A percentile compares a stretch with the other conserved stretches of the same genome.
Evolutionary conservation across 306 rosid species (phyloP).

Genomic region (peach (Prunus persica)): DNA sequence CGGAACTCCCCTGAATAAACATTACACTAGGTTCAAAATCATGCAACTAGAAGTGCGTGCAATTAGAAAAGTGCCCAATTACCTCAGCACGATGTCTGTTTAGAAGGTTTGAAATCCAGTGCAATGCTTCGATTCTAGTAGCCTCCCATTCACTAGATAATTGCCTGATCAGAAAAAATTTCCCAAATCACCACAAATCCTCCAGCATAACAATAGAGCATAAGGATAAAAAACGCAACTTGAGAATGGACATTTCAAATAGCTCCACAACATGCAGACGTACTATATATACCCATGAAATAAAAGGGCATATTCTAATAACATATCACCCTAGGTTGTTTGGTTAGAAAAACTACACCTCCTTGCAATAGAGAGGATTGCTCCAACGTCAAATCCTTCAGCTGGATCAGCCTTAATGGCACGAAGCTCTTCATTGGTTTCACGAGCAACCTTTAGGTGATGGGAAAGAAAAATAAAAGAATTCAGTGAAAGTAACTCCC

Average conservation of each 20-base stretch:
- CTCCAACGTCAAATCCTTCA: slow-evolving; percentile 84
- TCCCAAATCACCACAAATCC: slow-evolving; percentile 28
- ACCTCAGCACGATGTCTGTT: slow-evolving; percentile 82
- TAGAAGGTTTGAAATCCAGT: slow-evolving; percentile 89
- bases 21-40: slow-evolving; percentile 4
- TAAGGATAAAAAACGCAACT: neutral
- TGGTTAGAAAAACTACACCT: slow-evolving; percentile 47
- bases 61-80: slow-evolving; percentile 18
- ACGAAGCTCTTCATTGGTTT: slow-evolving; percentile 97
- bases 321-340: slow-evolving; percentile 28
- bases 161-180: slow-evolving; percentile 67
- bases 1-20: neutral
- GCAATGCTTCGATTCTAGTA: slow-evolving; percentile 92
- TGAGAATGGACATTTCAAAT: neutral
- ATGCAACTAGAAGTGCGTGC: neutral
- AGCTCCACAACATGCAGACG: slow-evolving; percentile 22
- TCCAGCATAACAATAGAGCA: slow-evolving; percentile 4
- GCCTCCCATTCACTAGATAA: slow-evolving; percentile 89
- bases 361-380: slow-evolving; percentile 83
- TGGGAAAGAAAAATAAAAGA: neutral
- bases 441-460: slow-evolving; percentile 76
- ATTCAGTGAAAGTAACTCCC: neutral
- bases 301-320: slow-evolving; percentile 23
- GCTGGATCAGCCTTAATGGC: slow-evolving; percentile 71
- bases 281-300: neutral